A percentile compares a stretch with the other conserved stretches of the same genome.
These are phyloP conservation scores for Hortaea werneckii DNA, from an alignment of 2,329 filamentous ascomycete genomes.

Conservation along the genomic window DNA sequence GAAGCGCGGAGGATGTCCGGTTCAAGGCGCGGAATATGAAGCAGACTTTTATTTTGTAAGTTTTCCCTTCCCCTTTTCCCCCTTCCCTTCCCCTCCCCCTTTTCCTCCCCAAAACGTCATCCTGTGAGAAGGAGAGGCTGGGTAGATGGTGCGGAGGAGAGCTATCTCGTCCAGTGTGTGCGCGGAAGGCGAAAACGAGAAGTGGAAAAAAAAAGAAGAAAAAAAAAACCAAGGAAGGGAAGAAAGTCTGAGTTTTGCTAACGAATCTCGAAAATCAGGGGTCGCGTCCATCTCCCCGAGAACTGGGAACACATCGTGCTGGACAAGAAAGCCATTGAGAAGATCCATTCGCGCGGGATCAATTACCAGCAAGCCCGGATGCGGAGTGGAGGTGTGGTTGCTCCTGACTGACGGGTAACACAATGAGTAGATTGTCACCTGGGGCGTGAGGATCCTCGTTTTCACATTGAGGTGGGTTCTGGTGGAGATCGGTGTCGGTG, in stretches of 20 bases:
- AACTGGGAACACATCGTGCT: slow-evolving; percentile 36
- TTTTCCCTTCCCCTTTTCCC: slow-evolving; percentile 4
- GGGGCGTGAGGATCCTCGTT: too few relatives aligned
- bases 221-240: too few relatives aligned
- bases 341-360: slow-evolving; percentile 21
- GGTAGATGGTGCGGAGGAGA: too few relatives aligned
- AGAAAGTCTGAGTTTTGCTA: slow-evolving; percentile 1
- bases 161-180: too few relatives aligned
- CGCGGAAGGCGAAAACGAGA: too few relatives aligned
- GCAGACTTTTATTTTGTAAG: slow-evolving; percentile 34
- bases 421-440: too few relatives aligned
- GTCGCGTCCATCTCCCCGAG: slow-evolving; percentile 27
- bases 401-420: neutral
- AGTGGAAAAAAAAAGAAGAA: too few relatives aligned
- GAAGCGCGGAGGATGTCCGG: slow-evolving; percentile 40
- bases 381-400: slow-evolving; percentile 1
- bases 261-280: slow-evolving; percentile 21
- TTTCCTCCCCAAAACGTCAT: neutral
- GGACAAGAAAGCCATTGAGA: slow-evolving; percentile 30
- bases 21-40: slow-evolving; percentile 45
- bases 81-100: neutral
- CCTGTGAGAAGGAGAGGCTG: neutral
- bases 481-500: too few relatives aligned
- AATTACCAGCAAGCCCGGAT: slow-evolving; percentile 15
- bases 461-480: too few relatives aligned